Evolutionary conservation across 129 eudicot genomes (phyloP), one percentile per base, ranked within the genome.

Genomic region (Smallanthus sonchifolius): DNA sequence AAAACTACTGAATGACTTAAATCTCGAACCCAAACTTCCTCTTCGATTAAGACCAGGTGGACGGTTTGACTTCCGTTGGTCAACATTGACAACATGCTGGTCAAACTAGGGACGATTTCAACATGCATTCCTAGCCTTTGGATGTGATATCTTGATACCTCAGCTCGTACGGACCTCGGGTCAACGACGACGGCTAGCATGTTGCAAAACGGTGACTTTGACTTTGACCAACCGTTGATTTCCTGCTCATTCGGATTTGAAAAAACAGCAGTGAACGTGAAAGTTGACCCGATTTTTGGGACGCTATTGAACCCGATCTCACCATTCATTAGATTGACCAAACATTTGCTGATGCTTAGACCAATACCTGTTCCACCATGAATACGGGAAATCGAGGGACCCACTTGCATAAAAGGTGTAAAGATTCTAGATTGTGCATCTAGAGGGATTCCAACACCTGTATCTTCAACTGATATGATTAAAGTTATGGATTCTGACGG

Each of bases 351-450:
- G 49, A 93, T 93, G 89, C 98, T 93, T 28, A 93, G 71, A 34
- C 98, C 98, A 24, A 93, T 93, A 32, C 98, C 98, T 5, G 98
- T 93, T 78, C 98, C 98, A 16, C 98, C 98, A 64, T 90, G 95
- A 28, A 82, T 78, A 44, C 97, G 82, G 10, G 91, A 82, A 72
- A 86, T 90, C 16, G 95, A 89, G 61, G 97, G 97, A 30, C 92
- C 96, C 74, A 90, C 98, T 79, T 93, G 98, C 98, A 93, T 88
- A 82, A 90, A 93, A 19, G 98, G 98, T 15, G 89, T 93, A 74
- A 93, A 93, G 67, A 93, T 79, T 16, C 84, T 90, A 76, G 92
- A 42, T 82, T 90, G 97, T 19, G 96, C 93, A 35, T 84, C 89
- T 32, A 75, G 39, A 15, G 98, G 98, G 74, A 93, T 93, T 20